Base-by-base conservation (phyloP, 495 filamentous ascomycete species). In the Xanthoparmelia taractica region DNA sequence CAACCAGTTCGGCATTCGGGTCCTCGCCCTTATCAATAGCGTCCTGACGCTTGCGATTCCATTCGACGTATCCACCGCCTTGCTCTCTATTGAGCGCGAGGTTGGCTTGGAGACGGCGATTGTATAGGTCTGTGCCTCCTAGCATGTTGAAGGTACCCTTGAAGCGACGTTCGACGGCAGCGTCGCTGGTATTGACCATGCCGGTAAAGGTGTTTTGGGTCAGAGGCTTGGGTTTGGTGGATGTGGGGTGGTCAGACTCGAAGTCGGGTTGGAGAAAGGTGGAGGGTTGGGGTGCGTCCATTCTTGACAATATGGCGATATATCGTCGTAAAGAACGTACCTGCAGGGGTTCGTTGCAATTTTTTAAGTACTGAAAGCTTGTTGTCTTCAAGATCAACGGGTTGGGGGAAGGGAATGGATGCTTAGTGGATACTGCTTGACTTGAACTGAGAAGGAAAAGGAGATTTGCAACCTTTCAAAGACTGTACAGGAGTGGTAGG, bases 11-110 rank as follows among this genome's bases (percentile, higher is more conserved):
- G 23, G 43, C 41, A 23, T 61, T 60, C 8, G 63, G 63, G 29
- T 65, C 63, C 31, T 65, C 63, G 20, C 63, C 63, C 8, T 57
- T 57, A 5, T 57, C 63, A 27, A 65, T 58, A 1, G 63, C 63
- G n/a, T 57, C 48, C 38, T 43, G 58, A 23, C 63, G 43, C 31
- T 36, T 37, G 20, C 47, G 33, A 27, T 60, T 60, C 59, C 59
- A 60, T 23, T 31, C 59, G n/a, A 33, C 47, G 23, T 52, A 60
- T 3, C 41, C 59, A 12, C 43, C 36, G 18, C 40, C 11, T 13
- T 23, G 13, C 17, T 60, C 41, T 13, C 43, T 50, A 15, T 17
- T 47, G 43, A 36, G 17, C 5, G 33, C 59, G 23, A 52, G 15
- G n/a, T 61, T 37, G 33, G 59, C 59, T 34, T 33, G 43, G 45